Evolutionary conservation across 2,329 filamentous ascomycete species (phyloP).

Genomic region (Lachnellula subtilissima): DNA sequence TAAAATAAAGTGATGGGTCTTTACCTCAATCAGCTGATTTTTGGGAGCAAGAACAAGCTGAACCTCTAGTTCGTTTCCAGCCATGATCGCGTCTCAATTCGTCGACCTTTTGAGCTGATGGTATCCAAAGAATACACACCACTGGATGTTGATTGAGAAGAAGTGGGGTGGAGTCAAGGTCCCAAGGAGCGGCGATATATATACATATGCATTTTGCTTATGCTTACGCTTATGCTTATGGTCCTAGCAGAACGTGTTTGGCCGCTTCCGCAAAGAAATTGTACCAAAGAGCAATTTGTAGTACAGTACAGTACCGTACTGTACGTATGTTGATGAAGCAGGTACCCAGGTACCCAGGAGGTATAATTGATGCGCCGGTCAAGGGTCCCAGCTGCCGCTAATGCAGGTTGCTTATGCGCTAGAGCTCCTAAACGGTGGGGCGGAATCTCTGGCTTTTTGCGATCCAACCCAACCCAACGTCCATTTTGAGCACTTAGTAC

Average conservation of each 20-base stretch:
- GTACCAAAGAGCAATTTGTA: too few relatives aligned
- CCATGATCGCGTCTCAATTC: not conserved
- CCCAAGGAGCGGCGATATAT: not conserved
- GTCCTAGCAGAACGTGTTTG: not conserved
- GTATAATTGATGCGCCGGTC: too few relatives aligned
- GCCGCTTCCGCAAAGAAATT: not conserved
- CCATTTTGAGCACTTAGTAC: too few relatives aligned
- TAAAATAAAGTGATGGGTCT: not conserved
- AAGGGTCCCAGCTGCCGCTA: not conserved
- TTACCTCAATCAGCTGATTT: not conserved
- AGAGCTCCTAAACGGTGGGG: not conserved
- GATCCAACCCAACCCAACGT: not conserved
- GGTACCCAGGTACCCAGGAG: too few relatives aligned
- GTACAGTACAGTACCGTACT: too few relatives aligned
- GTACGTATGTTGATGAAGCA: not conserved
- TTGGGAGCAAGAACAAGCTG: not conserved
- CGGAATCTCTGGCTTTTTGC: not conserved
- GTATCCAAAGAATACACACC: not conserved
- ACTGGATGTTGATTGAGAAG: not conserved
- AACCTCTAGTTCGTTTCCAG: not conserved
- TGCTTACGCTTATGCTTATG: constrained; percentile 1
- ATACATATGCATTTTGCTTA: constrained; percentile 6
- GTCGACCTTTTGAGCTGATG: too few relatives aligned
- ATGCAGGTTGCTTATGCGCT: constrained; percentile 9
- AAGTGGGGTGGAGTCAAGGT: not conserved